Evolutionary conservation across 2,329 filamentous ascomycete species (phyloP).

Genomic region (Elsinoe fawcettii): DNA sequence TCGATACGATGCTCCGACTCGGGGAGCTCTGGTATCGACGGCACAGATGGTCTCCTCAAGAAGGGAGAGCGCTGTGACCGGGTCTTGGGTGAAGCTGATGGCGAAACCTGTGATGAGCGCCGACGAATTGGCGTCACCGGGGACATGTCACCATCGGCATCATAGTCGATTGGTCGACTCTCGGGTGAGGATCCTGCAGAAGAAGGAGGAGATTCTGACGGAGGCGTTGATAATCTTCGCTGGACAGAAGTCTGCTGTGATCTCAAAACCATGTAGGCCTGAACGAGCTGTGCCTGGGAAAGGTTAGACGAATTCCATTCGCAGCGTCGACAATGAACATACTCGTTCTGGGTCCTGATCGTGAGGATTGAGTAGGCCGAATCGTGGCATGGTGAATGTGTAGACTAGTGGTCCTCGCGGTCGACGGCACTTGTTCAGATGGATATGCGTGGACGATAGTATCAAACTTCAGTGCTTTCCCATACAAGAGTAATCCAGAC

Average conservation of each 20-base stretch:
- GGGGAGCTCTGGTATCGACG: constrained; percentile 19
- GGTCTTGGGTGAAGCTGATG: constrained; percentile 16
- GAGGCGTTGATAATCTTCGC: constrained; percentile 32
- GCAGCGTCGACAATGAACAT: neutral
- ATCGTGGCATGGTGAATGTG: constrained; percentile 11
- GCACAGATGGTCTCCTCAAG: constrained; percentile 14
- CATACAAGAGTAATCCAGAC: neutral
- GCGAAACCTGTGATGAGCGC: constrained; percentile 16
- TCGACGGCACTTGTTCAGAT: neutral
- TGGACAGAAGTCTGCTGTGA: constrained; percentile 35
- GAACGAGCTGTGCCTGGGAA: constrained; percentile 23
- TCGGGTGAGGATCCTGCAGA: constrained; percentile 16
- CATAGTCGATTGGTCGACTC: constrained; percentile 14
- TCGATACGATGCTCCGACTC: constrained; percentile 25
- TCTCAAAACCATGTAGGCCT: constrained; percentile 35
- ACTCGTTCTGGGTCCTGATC: constrained; percentile 13
- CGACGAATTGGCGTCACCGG: constrained; percentile 20
- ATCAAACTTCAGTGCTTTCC: neutral
- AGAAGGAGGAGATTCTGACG: constrained; percentile 24
- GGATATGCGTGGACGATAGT: neutral
- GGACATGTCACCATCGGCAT: constrained; percentile 11
- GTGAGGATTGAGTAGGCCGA: constrained; percentile 11
- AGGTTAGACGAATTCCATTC: neutral
- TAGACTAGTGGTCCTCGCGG: neutral
- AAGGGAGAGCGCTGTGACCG: constrained; percentile 15